phyloP scores from a whole-genome alignment of 1,139 yeast genomes.

The Pneumocystis canis region DNA sequence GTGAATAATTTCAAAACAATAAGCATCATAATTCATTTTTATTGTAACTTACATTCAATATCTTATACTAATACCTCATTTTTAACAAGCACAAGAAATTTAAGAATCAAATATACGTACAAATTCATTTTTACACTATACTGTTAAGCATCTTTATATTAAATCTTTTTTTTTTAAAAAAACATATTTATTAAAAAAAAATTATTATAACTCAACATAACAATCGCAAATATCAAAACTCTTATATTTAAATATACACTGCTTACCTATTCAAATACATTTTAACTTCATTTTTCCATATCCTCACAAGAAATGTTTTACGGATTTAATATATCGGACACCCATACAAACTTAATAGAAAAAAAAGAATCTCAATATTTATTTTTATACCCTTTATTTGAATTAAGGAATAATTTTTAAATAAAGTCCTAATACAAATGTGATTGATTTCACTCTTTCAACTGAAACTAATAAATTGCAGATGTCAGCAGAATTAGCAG shows the following conservation, averaged over 20 bases:
- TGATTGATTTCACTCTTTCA: not conserved
- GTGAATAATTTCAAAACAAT: not conserved
- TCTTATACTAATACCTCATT: not conserved
- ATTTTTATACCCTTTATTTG: not conserved
- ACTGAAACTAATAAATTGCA: not conserved
- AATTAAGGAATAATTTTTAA: too few species aligned
- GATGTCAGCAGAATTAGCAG: constrained; percentile 10
- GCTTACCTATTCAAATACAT: not conserved
- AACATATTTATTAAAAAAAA: not conserved
- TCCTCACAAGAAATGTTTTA: too few species aligned
- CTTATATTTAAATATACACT: not conserved
- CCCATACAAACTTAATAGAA: not conserved
- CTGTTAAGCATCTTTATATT: not conserved
- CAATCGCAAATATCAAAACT: not conserved
- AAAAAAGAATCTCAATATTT: not conserved
- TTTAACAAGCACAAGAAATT: not conserved
- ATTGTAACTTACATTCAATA: not conserved
- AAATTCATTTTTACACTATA: not conserved
- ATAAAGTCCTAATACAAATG: not conserved
- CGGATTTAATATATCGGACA: not conserved
- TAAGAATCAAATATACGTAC: not conserved
- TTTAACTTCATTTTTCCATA: not conserved
- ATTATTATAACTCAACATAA: not conserved
- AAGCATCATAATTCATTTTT: not conserved
- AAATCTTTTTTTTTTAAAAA: not conserved